Percentiles rank a stretch among this genome's conserved stretches.
phyloP scores from a whole-genome alignment of 768 basidiomycete genomes.

The Termitomyces sp. region DNA sequence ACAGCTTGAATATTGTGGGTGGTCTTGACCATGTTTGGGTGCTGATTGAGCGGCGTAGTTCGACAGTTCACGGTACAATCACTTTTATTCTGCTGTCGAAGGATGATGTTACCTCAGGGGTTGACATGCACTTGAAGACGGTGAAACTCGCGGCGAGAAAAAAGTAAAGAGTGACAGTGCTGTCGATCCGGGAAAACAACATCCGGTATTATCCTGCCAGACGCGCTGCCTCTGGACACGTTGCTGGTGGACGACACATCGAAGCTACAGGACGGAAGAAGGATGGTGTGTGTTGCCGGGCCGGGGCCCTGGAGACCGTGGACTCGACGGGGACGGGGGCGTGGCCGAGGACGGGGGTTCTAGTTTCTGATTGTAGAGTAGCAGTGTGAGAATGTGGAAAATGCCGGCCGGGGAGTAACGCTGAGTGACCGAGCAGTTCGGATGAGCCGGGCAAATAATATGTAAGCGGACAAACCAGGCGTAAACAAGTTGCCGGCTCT shows the following conservation, averaged over 20 bases:
- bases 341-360: constrained; percentile 27
- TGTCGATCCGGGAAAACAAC: constrained; percentile 96
- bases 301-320: constrained; percentile 46
- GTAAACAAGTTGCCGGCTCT: constrained; percentile 28
- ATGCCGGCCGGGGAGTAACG: constrained; percentile 1
- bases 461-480: constrained; percentile 26
- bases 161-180: constrained; percentile 76
- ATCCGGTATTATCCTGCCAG: constrained; percentile 97
- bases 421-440: constrained; percentile 17
- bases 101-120: constrained; percentile 47
- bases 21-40: constrained; percentile 7
- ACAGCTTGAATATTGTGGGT: not conserved
- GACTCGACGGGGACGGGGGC: constrained; percentile 44
- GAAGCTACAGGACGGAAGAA: constrained; percentile 89
- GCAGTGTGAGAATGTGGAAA: not conserved
- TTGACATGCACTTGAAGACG: constrained; percentile 96
- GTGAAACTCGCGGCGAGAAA: constrained; percentile 95
- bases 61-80: constrained; percentile 92
- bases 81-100: constrained; percentile 30
- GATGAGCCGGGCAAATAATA: constrained; percentile 21
- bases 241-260: constrained; percentile 97
- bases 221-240: constrained; percentile 93
- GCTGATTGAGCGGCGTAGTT: constrained; percentile 32
- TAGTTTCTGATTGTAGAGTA: constrained; percentile 8
- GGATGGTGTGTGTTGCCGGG: constrained; percentile 71